phyloP scores from a whole-genome alignment of 2,329 filamentous ascomycete genomes.

The Ophiocordyceps camponoti-rufipedis region DNA sequence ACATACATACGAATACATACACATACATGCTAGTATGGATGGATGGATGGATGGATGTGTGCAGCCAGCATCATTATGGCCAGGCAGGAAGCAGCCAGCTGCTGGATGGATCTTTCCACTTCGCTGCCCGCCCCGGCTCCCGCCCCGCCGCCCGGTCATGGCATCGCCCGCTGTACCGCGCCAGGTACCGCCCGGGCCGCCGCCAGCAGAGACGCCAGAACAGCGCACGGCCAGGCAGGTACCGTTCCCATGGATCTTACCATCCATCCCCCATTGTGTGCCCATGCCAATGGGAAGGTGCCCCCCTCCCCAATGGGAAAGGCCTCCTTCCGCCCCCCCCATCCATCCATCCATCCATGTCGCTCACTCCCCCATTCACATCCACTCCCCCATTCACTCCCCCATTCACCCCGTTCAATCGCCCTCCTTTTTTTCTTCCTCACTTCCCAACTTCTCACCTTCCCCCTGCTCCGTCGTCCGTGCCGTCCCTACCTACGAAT shows the following conservation, averaged over 20 bases:
- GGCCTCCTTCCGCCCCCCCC: too few species aligned
- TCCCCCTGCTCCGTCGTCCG: too few species aligned
- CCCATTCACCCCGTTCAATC: conserved; percentile 2
- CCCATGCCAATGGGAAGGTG: conserved; percentile 1
- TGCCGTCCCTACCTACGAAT: too few species aligned
- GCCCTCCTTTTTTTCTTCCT: conserved; percentile 3
- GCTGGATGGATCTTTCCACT: neutral
- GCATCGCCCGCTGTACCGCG: neutral
- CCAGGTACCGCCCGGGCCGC: neutral
- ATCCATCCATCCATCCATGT: conserved; percentile 2
- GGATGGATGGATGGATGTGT: neutral
- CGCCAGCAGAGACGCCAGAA: too few species aligned
- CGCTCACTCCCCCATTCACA: conserved; percentile 1
- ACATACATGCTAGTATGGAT: neutral
- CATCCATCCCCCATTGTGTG: neutral
- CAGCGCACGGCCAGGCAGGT: conserved; percentile 1
- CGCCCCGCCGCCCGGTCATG: neutral
- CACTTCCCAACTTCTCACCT: neutral
- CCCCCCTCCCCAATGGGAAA: neutral
- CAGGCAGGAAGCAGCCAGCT: too few species aligned
- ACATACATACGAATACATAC: neutral
- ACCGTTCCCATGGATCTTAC: conserved; percentile 1
- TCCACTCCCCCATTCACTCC: neutral
- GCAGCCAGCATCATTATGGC: too few species aligned
- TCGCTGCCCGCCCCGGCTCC: neutral